phyloP scores from a whole-genome alignment of 345 rosid species.

The Barbarea vulgaris region DNA sequence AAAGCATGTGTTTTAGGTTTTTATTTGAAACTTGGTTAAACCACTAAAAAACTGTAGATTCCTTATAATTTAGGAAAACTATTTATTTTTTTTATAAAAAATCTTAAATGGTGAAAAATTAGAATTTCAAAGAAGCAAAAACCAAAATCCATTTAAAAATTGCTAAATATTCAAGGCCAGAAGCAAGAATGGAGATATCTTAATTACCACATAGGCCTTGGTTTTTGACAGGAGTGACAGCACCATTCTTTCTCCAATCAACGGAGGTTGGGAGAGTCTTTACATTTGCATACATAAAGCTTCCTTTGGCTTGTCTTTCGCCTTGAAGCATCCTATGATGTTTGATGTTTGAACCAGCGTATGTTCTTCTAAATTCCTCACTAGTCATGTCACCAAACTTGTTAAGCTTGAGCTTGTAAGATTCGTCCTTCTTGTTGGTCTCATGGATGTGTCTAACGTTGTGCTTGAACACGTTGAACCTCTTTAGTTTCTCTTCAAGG shows the following conservation, averaged over 20 bases:
- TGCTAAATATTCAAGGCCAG: no score
- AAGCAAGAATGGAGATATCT: neutral
- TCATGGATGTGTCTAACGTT: conserved; percentile 72
- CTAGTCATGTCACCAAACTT: conserved; percentile 88
- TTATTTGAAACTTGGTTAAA: no score
- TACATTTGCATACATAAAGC: conserved; percentile 65
- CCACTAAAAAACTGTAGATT: no score
- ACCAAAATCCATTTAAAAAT: no score
- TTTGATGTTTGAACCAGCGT: conserved; percentile 71
- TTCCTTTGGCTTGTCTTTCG: conserved; percentile 40
- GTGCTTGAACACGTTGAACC: conserved; percentile 78
- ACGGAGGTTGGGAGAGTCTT: conserved; percentile 47
- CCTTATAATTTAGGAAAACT: no score
- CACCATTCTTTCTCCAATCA: conserved; percentile 86
- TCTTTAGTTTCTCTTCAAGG: conserved; percentile 62
- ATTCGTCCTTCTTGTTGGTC: conserved; percentile 66
- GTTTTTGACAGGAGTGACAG: conserved; percentile 71
- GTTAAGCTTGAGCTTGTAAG: conserved; percentile 85
- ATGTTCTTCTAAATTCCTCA: conserved; percentile 61
- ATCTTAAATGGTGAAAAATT: no score
- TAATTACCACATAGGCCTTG: conserved; percentile 83
- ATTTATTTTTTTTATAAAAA: no score
- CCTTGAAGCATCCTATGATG: conserved; percentile 72
- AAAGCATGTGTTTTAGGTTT: no score
- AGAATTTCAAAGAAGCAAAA: no score